Base-by-base conservation (phyloP, 768 basidiomycete species). In the Suillus spraguei region DNA sequence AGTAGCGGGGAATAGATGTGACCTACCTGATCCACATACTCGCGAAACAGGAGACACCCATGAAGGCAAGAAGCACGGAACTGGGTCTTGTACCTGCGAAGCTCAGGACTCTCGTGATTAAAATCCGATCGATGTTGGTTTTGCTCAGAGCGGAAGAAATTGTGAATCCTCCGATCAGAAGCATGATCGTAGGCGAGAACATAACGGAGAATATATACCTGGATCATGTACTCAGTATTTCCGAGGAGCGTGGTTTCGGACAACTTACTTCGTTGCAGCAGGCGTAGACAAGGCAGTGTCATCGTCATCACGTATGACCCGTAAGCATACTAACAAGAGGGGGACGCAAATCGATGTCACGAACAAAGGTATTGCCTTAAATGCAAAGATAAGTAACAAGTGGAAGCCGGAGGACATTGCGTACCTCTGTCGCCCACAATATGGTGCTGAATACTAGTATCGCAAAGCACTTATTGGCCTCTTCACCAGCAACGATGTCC, bases 131-230 rank as follows among this genome's bases (percentile, higher is more conserved):
- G 65, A 99, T 94, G 66, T 91, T 91, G 6, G 96, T 96, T 80
- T 98, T 99, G 79, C 91, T 92, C 28, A 99, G 79, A 0, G 96
- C 97, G 11, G 96, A 95, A 0, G 97, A 95, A 66, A 99, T 97
- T 10, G 97, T 99, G 82, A 99, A 97, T 36, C 97, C 97, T 11
- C 95, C 95, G 67, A 97, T 94, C 58, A 99, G 88, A 41, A 99
- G 91, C 94, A 98, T 97, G 76, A 99, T 97, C 0, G 96, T 99
- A 0, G 95, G 94, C 0, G 92, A 92, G 77, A 99, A 98, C 95
- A 99, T 99, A 56, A 87, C 83, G 0, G 94, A 92, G 75, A 99
- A 99, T 62, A 98, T 85, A 74, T 84, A 94, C 78, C 94, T 97
- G 64, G 28, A 65, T 61, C 54, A 16, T n/a, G 13, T 17, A 33